Evolutionary conservation across 768 basidiomycete species (phyloP).

Genomic region (Leccinum subtestaceum): DNA sequence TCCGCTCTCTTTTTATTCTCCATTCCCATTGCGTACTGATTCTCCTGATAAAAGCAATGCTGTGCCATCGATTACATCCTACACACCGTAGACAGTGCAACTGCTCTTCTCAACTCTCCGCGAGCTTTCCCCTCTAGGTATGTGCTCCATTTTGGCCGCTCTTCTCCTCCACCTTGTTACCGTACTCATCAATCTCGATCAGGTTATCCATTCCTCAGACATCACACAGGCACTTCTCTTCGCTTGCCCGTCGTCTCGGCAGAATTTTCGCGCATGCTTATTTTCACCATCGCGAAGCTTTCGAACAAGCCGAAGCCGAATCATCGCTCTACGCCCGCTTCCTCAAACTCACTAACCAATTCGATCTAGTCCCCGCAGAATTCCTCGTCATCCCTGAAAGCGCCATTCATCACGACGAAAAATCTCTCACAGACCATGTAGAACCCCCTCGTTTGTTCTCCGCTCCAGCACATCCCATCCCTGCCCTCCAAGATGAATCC

Average conservation of each 20-base stretch:
- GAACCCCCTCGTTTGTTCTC: slow-evolving; percentile 41
- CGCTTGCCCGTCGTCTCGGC: slow-evolving; percentile 85
- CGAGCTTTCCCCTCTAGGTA: slow-evolving; percentile 91
- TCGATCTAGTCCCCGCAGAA: slow-evolving; percentile 77
- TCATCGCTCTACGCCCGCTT: slow-evolving; percentile 89
- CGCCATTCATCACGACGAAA: slow-evolving; percentile 31
- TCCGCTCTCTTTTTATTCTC: slow-evolving; percentile 30
- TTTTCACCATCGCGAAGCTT: slow-evolving; percentile 89
- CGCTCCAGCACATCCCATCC: slow-evolving; percentile 37
- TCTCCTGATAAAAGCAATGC: slow-evolving; percentile 61
- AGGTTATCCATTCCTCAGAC: slow-evolving; percentile 80
- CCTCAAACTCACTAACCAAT: slow-evolving; percentile 75
- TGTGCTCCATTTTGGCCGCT: slow-evolving; percentile 15
- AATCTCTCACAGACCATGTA: slow-evolving; percentile 29
- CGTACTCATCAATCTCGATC: slow-evolving; percentile 17
- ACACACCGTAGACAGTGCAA: slow-evolving; percentile 91
- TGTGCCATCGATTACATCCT: slow-evolving; percentile 96
- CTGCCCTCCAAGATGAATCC: slow-evolving; percentile 11
- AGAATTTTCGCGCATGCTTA: slow-evolving; percentile 97
- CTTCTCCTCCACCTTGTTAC: slow-evolving; percentile 20
- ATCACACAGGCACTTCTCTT: slow-evolving; percentile 85
- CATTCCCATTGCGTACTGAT: slow-evolving; percentile 17
- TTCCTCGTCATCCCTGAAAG: slow-evolving; percentile 77
- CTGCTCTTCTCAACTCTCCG: slow-evolving; percentile 86
- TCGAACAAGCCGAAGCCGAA: slow-evolving; percentile 88